Base-by-base conservation (phyloP, 1,284 basidiomycete species). In the Athelia sp. region DNA sequence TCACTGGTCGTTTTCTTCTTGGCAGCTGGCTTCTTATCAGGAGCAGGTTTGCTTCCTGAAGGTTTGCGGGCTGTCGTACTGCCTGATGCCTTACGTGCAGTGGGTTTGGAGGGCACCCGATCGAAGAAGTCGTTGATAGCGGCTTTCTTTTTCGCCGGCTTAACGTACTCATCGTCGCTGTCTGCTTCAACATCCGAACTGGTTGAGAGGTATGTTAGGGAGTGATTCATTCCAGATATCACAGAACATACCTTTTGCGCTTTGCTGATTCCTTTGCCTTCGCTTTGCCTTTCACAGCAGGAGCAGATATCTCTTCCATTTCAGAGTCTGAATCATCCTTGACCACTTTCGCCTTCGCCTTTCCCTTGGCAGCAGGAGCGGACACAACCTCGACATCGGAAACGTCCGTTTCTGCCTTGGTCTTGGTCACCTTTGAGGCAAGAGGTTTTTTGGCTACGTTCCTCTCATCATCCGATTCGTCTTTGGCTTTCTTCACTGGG, bases 101-200 rank as follows among this genome's bases (percentile, higher is more conserved):
- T 51, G 47, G 66, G 67, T 58, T 71, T 75, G 45, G 60, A 58
- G 42, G 58, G 51, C 31, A 64, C 65, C 17, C 64, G 59, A 23
- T 69, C 64, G 21, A 85, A 82, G 67, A 82, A 83, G 58, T 84
- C 80, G 1, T 79, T 76, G 32, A 82, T 70, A 1, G 73, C 63
- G 0, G 73, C 61, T 54, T 79, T 82, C 65, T 77, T 77, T 0
- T 71, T 60, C 3, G 61, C 65, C 11, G 74, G 76, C 58, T 80
- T 78, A 45, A 65, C 53, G 29, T 68, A 56, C 47, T 58, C 46
- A 18, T 72, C 68, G 35, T 71, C 71, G 36, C 74, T 75, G 36
- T 76, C 73, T 3, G 64, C 66, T 8, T 65, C 68, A 22, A 56
- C 57, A 50, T 57, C 59, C 36, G 61, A 59, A 47, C 71, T 73